Percentiles rank a stretch among this genome's conserved stretches.
phyloP scores from a whole-genome alignment of 495 filamentous ascomycete species.

The Annulohypoxylon maeteangense region DNA sequence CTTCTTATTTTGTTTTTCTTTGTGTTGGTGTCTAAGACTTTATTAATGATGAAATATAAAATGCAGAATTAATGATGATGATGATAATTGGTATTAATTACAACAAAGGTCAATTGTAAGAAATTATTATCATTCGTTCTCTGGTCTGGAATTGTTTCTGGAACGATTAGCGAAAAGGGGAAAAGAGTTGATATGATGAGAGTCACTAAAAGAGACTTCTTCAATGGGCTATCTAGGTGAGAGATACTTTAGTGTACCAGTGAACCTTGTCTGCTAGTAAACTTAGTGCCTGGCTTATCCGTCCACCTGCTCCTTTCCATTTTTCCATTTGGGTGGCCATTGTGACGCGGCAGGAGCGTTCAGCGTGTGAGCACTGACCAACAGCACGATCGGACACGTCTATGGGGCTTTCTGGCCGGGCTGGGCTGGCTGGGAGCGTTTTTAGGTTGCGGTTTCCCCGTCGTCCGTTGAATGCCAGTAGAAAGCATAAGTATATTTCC shows the following conservation, averaged over 20 bases:
- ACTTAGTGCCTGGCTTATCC: conserved; percentile 1
- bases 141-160: conserved; percentile 3
- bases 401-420: neutral
- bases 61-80: neutral
- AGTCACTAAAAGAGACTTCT: conserved; percentile 16
- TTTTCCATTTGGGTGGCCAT: conserved; percentile 36
- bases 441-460: neutral
- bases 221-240: neutral
- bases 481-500: neutral
- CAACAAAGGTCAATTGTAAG: conserved; percentile 1
- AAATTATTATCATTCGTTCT: neutral
- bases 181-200: conserved; percentile 12
- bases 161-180: conserved; percentile 21
- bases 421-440: too few species aligned
- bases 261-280: neutral
- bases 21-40: neutral
- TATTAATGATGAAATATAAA: conserved; percentile 4
- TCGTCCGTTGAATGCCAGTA: conserved; percentile 4
- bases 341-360: conserved; percentile 40
- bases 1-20: neutral
- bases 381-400: neutral
- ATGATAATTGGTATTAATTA: neutral
- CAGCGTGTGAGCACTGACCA: conserved; percentile 1
- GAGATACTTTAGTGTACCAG: conserved; percentile 1
- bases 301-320: conserved; percentile 16